A percentile compares a stretch with the other conserved stretches of the same genome.
Conservation (phyloP, 202 grass and related monocot genomes). For the Eragrostis tef region DNA sequence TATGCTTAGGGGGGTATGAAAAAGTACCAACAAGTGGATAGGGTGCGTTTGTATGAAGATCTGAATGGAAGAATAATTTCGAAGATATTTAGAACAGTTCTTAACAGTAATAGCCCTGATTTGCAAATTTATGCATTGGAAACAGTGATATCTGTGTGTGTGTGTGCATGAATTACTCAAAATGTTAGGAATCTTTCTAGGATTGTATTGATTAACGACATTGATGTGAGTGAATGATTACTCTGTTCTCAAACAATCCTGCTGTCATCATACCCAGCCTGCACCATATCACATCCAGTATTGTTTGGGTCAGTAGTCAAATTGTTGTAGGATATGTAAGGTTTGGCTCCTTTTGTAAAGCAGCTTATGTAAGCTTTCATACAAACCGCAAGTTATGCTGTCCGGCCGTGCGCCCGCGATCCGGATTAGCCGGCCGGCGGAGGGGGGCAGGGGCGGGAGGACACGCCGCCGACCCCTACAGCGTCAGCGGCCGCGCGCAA, state of each 20-base stretch:
- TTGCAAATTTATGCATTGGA: slow-evolving; percentile 12
- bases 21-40: slow-evolving; percentile 23
- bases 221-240: slow-evolving; percentile 42
- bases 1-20: not conserved
- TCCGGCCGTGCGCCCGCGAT: not conserved
- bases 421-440: not conserved
- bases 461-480: not conserved
- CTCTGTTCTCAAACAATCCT: slow-evolving; percentile 45
- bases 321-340: slow-evolving; percentile 37
- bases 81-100: slow-evolving; percentile 15
- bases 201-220: slow-evolving; percentile 38
- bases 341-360: slow-evolving; percentile 45
- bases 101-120: not conserved
- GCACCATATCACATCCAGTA: slow-evolving; percentile 36
- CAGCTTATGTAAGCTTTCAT: slow-evolving; percentile 33
- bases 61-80: not conserved
- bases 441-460: too few relatives aligned
- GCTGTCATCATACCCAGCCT: slow-evolving; percentile 30
- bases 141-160: slow-evolving; percentile 12
- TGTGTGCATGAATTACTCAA: slow-evolving; percentile 9
- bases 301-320: slow-evolving; percentile 48
- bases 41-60: not conserved
- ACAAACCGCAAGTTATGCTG: slow-evolving; percentile 43
- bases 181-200: slow-evolving; percentile 17
- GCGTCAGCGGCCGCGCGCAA: not conserved